phyloP scores from a whole-genome alignment of 192 early-diverging fungal species.

The Diversispora eburnea region DNA sequence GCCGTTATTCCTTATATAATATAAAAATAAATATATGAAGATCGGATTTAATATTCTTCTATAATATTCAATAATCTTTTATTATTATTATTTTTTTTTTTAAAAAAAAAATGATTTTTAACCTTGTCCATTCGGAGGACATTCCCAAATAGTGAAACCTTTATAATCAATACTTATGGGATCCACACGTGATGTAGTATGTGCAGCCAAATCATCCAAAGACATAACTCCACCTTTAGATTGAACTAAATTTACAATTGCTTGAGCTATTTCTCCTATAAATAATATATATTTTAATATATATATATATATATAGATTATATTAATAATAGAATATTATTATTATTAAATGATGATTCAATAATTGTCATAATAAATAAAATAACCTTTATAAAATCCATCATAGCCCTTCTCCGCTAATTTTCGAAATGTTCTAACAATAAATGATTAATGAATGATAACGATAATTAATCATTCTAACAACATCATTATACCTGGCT shows the following conservation, averaged over 20 bases:
- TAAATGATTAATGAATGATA: neutral
- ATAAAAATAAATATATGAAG: neutral
- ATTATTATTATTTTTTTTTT: too few species aligned
- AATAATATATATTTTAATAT: neutral
- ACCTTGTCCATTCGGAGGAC: conserved; percentile 69
- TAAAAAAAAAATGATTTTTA: neutral
- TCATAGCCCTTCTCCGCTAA: conserved; percentile 59
- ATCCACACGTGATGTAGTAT: conserved; percentile 46
- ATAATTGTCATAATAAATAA: neutral
- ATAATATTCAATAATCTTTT: too few species aligned
- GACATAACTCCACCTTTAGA: conserved; percentile 60
- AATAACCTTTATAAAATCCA: conserved; percentile 59
- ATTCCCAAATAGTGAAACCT: conserved; percentile 59
- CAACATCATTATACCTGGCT: conserved; percentile 42
- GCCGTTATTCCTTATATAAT: conserved; percentile 54
- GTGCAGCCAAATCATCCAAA: conserved; percentile 58
- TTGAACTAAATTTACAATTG: conserved; percentile 55
- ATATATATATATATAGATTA: neutral
- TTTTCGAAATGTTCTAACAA: conserved; percentile 45
- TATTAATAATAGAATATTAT: neutral
- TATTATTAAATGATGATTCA: neutral
- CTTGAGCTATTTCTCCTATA: conserved; percentile 57
- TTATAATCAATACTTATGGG: conserved; percentile 66
- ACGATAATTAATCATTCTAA: neutral
- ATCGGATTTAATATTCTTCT: neutral